A percentile compares a stretch with the other conserved stretches of the same genome.
These are phyloP conservation scores for Gelatoporia subvermispora DNA, from an alignment of 768 basidiomycete genomes.

Conservation along the genomic window DNA sequence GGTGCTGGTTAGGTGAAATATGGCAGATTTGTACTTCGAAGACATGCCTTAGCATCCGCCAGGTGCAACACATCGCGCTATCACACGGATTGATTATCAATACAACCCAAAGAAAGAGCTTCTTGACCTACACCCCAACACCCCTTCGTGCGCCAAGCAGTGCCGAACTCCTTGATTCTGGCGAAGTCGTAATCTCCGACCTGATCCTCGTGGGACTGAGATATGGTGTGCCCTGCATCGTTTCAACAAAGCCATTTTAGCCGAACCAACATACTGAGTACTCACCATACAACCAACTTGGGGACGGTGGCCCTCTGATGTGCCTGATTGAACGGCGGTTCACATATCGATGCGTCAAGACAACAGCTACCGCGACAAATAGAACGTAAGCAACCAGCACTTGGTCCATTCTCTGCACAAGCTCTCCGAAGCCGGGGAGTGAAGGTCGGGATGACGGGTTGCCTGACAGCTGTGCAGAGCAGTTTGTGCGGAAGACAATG, in stretches of 20 bases:
- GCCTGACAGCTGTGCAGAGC: no score
- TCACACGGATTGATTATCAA: no score
- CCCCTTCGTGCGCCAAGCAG: constrained; percentile 13
- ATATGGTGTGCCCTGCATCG: background rate
- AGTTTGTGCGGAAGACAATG: no score
- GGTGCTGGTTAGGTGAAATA: no score
- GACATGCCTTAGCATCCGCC: no score
- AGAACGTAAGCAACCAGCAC: background rate
- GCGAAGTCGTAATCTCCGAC: constrained; percentile 17
- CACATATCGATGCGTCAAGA: background rate
- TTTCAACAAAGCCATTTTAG: background rate
- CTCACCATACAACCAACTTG: constrained; percentile 14
- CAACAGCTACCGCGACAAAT: background rate
- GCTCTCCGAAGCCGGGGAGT: no score
- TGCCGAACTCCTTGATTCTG: constrained; percentile 16
- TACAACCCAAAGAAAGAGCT: no score
- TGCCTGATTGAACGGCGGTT: constrained; percentile 9
- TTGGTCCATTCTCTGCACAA: no score
- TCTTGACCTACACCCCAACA: constrained; percentile 18
- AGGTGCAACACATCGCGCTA: no score
- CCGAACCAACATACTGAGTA: background rate
- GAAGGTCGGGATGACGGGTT: no score
- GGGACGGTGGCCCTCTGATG: constrained; percentile 15
- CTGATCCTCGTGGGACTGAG: constrained; percentile 1
- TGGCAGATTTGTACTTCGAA: no score